A percentile compares a stretch with the other conserved stretches of the same genome.
Conservation (phyloP, 441 rosid genomes). For the Daphne laureola region DNA sequence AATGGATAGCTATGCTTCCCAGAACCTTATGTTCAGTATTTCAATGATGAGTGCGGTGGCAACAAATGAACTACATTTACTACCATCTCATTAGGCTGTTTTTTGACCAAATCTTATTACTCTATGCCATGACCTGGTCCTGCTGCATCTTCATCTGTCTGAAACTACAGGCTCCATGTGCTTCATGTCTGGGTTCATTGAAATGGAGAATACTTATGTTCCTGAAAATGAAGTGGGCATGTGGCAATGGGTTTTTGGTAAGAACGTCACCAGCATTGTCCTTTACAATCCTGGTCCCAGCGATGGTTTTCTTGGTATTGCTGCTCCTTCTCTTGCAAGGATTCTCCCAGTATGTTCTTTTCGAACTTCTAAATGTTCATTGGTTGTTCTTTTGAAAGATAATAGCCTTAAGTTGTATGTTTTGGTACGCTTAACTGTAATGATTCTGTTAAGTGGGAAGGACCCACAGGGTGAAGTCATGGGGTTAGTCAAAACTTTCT, state of each 20-base stretch:
- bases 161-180: slow-evolving; percentile 78
- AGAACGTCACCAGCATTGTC: slow-evolving; percentile 63
- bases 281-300: slow-evolving; percentile 58
- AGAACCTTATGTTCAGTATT: no score
- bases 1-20: no score
- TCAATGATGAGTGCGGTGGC: no score
- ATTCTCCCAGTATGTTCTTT: slow-evolving; percentile 78
- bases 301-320: slow-evolving; percentile 89
- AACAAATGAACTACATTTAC: no score
- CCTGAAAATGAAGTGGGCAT: slow-evolving; percentile 92
- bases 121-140: no score
- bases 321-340: slow-evolving; percentile 92
- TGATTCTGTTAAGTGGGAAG: no score
- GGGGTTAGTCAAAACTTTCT: no score
- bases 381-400: background rate
- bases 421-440: no score
- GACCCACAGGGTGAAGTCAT: no score
- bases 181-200: slow-evolving; percentile 87
- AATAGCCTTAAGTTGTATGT: no score
- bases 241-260: slow-evolving; percentile 96
- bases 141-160: slow-evolving; percentile 7
- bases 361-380: slow-evolving; percentile 2
- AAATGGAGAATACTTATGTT: slow-evolving; percentile 73
- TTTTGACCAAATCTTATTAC: no score
- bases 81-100: no score